Conservation (phyloP, 2,329 filamentous ascomycete genomes). For the Pseudocercospora eumusae region DNA sequence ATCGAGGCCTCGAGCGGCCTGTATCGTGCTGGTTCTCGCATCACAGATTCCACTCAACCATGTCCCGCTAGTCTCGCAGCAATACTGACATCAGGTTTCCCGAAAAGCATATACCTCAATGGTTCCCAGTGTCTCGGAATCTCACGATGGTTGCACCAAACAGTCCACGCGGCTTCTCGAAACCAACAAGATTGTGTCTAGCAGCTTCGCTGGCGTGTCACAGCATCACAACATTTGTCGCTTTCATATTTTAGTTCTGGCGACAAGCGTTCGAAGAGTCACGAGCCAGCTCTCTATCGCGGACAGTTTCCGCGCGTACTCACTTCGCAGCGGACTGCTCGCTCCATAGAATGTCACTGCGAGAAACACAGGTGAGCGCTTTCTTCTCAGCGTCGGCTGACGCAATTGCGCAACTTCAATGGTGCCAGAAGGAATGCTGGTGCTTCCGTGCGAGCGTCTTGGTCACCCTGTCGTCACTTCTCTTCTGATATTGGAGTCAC, state of each 20-base stretch:
- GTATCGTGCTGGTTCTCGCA: neutral
- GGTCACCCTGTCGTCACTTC: neutral
- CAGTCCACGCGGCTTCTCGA: slow-evolving; percentile 10
- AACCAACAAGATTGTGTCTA: neutral
- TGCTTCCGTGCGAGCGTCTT: neutral
- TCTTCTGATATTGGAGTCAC: neutral
- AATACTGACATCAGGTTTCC: neutral
- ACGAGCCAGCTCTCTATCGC: neutral
- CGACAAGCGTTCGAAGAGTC: neutral
- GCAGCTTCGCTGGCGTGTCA: slow-evolving; percentile 1
- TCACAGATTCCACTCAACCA: neutral
- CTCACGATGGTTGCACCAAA: neutral
- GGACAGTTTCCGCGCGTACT: neutral
- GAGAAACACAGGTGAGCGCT: neutral
- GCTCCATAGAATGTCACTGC: neutral
- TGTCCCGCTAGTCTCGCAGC: neutral
- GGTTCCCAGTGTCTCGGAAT: neutral
- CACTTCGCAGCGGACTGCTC: neutral
- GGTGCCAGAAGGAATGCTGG: neutral
- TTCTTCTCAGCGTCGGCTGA: neutral
- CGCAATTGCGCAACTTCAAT: neutral
- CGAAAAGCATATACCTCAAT: neutral
- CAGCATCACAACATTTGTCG: neutral
- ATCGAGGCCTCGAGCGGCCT: neutral
- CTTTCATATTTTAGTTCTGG: neutral